Conservation (phyloP, 331 rosid genomes). For the Malus hybrid region DNA sequence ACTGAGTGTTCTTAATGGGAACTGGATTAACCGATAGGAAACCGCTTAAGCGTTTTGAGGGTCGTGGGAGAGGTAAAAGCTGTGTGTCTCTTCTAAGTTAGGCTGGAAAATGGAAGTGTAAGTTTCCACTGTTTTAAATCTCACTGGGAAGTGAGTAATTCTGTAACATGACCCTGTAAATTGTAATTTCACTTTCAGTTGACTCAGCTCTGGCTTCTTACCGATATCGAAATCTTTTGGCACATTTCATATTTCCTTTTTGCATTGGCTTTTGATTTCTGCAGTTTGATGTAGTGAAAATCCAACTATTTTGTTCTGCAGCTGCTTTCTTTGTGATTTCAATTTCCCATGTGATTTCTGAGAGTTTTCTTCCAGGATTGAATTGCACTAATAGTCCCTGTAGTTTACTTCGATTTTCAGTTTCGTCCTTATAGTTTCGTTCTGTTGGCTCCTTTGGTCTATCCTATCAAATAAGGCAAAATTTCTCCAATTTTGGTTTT, state of each 20-base stretch:
- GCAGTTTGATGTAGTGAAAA: background rate
- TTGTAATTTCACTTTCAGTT: conserved; percentile 22
- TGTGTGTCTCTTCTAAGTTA: conserved; percentile 4
- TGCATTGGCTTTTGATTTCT: conserved; percentile 20
- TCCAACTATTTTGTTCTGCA: background rate
- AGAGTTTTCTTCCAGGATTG: background rate
- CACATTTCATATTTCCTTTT: conserved; percentile 22
- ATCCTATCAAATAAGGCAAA: too few species aligned
- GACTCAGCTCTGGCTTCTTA: conserved; percentile 10
- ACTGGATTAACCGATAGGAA: conserved; percentile 41
- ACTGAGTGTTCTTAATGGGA: conserved; percentile 28
- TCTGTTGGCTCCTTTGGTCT: too few species aligned
- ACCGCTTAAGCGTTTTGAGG: conserved; percentile 21
- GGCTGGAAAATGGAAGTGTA: conserved; percentile 21
- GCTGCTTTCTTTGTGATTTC: conserved; percentile 14
- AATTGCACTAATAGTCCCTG: background rate
- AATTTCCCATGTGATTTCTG: conserved; percentile 8
- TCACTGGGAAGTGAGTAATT: conserved; percentile 21
- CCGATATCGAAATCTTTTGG: background rate
- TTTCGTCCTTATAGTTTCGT: too few species aligned
- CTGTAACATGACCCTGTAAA: conserved; percentile 29
- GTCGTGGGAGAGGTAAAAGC: conserved; percentile 17
- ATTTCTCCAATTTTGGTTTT: too few species aligned
- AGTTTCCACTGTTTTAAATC: conserved; percentile 14
- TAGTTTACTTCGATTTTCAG: too few species aligned